These are phyloP conservation scores for Eucalyptus sp. DNA, from an alignment of 345 rosid genomes.

Conservation along the genomic window DNA sequence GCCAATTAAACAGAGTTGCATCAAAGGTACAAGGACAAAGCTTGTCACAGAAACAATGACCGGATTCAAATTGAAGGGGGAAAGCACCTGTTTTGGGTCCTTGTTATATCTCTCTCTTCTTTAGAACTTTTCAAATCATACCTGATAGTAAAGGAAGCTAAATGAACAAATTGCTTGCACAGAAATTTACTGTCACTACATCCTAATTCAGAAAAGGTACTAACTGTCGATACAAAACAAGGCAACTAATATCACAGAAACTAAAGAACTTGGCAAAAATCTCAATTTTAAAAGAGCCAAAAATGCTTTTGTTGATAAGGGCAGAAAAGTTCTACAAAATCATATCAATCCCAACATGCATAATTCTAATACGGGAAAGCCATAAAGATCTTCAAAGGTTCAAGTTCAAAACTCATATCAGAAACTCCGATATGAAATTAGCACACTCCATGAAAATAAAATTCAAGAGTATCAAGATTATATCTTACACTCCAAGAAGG, in stretches of 20 bases:
- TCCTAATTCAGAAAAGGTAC: not conserved
- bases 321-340: not conserved
- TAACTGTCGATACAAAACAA: not conserved
- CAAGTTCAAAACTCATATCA: not conserved
- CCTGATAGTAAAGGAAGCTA: slow-evolving; percentile 16
- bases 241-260: not conserved
- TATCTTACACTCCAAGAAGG: slow-evolving; percentile 95
- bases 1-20: not conserved
- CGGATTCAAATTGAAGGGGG: not conserved
- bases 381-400: not conserved
- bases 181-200: not conserved
- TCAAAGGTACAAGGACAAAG: not conserved
- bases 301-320: not conserved
- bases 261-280: not conserved
- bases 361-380: not conserved
- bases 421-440: not conserved
- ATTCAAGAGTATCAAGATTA: not conserved
- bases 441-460: not conserved
- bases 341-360: not conserved
- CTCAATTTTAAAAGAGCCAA: not conserved
- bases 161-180: not conserved
- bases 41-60: not conserved
- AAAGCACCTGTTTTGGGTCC: slow-evolving; percentile 58
- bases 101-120: slow-evolving; percentile 60
- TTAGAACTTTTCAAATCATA: slow-evolving; percentile 66